A percentile compares a stretch with the other conserved stretches of the same genome.
These are phyloP conservation scores for Mimosa pudica DNA, from an alignment of 306 rosid genomes.

Conservation along the genomic window DNA sequence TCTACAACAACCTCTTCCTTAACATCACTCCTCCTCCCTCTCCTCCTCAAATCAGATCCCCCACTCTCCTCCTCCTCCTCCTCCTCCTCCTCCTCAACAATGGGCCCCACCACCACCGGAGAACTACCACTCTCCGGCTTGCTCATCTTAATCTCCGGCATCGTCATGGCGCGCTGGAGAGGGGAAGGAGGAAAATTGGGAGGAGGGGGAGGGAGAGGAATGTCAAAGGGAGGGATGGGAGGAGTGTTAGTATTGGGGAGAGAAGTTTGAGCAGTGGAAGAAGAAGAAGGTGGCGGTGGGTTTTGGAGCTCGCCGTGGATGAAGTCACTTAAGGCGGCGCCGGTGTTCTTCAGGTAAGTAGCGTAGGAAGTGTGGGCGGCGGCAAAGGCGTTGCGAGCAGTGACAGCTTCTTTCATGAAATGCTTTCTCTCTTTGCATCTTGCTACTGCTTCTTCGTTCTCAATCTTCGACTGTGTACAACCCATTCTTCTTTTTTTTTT, in stretches of 20 bases:
- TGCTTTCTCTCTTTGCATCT: slow-evolving; percentile 84
- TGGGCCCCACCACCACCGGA: slow-evolving; percentile 35
- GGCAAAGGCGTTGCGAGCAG: slow-evolving; percentile 86
- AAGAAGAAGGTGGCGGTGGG: slow-evolving; percentile 35
- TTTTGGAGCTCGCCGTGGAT: slow-evolving; percentile 68
- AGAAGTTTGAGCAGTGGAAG: neutral
- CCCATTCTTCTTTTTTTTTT: slow-evolving; percentile 54
- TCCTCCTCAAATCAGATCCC: slow-evolving; percentile 35
- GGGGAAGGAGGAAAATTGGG: slow-evolving; percentile 36
- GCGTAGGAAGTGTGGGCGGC: slow-evolving; percentile 82
- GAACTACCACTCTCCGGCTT: slow-evolving; percentile 24
- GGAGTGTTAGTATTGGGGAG: neutral
- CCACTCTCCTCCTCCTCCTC: slow-evolving; percentile 58
- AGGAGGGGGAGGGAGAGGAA: slow-evolving; percentile 59
- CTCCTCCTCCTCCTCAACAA: slow-evolving; percentile 47
- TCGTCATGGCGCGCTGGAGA: slow-evolving; percentile 66
- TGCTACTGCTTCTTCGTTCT: slow-evolving; percentile 87
- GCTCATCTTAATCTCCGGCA: slow-evolving; percentile 72
- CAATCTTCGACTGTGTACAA: slow-evolving; percentile 90
- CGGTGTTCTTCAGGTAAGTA: slow-evolving; percentile 71
- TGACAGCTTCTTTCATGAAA: slow-evolving; percentile 74
- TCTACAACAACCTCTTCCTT: slow-evolving; percentile 20
- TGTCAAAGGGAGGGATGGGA: slow-evolving; percentile 33
- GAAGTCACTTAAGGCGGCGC: slow-evolving; percentile 82
- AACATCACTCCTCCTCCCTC: slow-evolving; percentile 40